These are phyloP conservation scores for Colletotrichum sp. DNA, from an alignment of 2,329 filamentous ascomycete species.

Conservation along the genomic window DNA sequence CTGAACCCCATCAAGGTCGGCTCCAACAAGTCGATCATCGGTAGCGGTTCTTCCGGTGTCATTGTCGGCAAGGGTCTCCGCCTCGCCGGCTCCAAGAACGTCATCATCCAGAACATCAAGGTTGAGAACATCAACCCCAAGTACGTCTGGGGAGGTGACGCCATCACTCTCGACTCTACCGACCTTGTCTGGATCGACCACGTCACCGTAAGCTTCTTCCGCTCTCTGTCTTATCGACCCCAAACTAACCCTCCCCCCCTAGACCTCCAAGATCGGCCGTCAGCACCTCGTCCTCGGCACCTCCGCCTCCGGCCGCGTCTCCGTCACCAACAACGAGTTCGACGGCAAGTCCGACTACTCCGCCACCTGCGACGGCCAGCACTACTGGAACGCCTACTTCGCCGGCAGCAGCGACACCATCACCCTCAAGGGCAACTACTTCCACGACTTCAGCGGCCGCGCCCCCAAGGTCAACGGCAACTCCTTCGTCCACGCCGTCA, in stretches of 20 bases:
- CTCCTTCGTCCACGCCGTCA: slow-evolving; percentile 62
- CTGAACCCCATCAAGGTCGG: slow-evolving; percentile 54
- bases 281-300: slow-evolving; percentile 66
- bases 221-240: too few species aligned
- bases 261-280: slow-evolving; percentile 61
- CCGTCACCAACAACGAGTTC: slow-evolving; percentile 65
- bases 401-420: slow-evolving; percentile 60
- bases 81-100: slow-evolving; percentile 48
- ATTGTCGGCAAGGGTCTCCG: slow-evolving; percentile 64
- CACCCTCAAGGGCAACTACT: slow-evolving; percentile 66
- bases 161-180: slow-evolving; percentile 54
- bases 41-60: slow-evolving; percentile 55
- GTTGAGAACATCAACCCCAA: slow-evolving; percentile 42
- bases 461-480: slow-evolving; percentile 63
- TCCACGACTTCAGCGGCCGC: slow-evolving; percentile 64
- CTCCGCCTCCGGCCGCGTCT: slow-evolving; percentile 56
- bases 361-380: slow-evolving; percentile 61
- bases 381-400: slow-evolving; percentile 66
- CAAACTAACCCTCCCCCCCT: background rate
- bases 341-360: slow-evolving; percentile 60
- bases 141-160: slow-evolving; percentile 66
- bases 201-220: slow-evolving; percentile 37
- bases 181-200: slow-evolving; percentile 58
- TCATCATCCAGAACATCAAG: slow-evolving; percentile 63
- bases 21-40: slow-evolving; percentile 64